phyloP scores from a whole-genome alignment of 2,329 filamentous ascomycete genomes.

The Aspergillus uvarum region DNA sequence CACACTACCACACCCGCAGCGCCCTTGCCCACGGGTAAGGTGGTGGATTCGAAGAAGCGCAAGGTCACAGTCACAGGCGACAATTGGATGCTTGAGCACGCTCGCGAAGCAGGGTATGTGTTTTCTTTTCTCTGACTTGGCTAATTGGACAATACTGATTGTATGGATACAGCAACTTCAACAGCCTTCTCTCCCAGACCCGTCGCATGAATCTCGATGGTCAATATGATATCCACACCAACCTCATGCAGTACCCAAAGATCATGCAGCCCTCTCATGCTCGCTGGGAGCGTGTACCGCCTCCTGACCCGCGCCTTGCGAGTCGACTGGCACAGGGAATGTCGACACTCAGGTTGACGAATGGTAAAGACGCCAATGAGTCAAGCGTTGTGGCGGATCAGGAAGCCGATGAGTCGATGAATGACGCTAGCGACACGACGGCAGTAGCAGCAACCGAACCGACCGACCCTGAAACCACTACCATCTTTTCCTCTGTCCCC shows the following conservation, averaged over 20 bases:
- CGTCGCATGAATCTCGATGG: conserved; percentile 71
- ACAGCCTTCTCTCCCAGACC: conserved; percentile 67
- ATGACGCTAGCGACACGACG: not conserved
- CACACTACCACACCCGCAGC: conserved; percentile 76
- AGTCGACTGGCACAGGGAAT: conserved; percentile 34
- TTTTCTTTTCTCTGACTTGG: not conserved
- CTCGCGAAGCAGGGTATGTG: conserved; percentile 79
- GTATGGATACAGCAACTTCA: conserved; percentile 67
- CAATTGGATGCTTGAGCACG: conserved; percentile 97
- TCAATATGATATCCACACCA: conserved; percentile 92
- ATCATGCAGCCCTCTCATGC: conserved; percentile 88
- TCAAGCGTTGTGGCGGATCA: not conserved
- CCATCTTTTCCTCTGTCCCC: conserved; percentile 56
- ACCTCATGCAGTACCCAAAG: conserved; percentile 81
- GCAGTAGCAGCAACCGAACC: conserved; percentile 9
- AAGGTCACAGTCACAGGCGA: conserved; percentile 85
- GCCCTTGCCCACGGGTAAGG: conserved; percentile 73
- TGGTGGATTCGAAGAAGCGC: conserved; percentile 73
- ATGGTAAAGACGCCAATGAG: conserved; percentile 28
- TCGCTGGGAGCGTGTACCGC: conserved; percentile 71
- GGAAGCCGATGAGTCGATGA: not conserved
- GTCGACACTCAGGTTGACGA: conserved; percentile 37
- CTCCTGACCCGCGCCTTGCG: conserved; percentile 35
- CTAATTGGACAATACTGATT: conserved; percentile 12
- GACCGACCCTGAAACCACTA: conserved; percentile 26